These are phyloP conservation scores for Backusella westeae DNA, from an alignment of 192 early-diverging fungal species.

Conservation along the genomic window DNA sequence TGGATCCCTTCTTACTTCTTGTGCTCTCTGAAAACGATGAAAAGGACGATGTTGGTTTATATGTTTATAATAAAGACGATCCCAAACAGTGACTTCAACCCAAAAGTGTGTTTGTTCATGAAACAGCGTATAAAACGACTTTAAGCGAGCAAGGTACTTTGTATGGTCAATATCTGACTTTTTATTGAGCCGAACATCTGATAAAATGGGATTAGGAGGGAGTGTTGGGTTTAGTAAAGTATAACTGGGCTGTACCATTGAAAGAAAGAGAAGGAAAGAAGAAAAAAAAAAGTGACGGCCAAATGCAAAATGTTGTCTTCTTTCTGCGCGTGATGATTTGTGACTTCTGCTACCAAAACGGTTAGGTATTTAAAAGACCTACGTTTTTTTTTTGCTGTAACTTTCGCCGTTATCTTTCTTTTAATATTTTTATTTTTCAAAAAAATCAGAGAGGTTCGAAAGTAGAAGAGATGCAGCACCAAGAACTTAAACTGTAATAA, in stretches of 20 bases:
- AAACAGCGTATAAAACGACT: neutral
- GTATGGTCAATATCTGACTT: slow-evolving; percentile 4
- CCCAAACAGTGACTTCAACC: slow-evolving; percentile 25
- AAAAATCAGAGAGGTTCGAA: neutral
- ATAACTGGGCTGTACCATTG: slow-evolving; percentile 5
- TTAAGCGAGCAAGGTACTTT: neutral
- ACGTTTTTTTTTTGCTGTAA: neutral
- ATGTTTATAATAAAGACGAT: slow-evolving; percentile 28
- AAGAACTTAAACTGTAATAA: slow-evolving; percentile 1
- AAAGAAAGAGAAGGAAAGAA: neutral
- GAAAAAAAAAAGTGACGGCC: neutral
- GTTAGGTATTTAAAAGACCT: neutral
- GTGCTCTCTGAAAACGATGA: slow-evolving; percentile 19
- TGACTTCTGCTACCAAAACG: neutral
- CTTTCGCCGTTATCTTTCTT: neutral
- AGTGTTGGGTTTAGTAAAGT: neutral
- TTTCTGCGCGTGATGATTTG: neutral
- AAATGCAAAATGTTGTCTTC: too few relatives aligned
- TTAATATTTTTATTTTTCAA: neutral
- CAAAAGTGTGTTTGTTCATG: slow-evolving; percentile 14
- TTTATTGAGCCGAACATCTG: slow-evolving; percentile 18
- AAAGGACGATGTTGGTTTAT: slow-evolving; percentile 34
- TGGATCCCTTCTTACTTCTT: slow-evolving; percentile 10
- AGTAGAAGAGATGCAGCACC: neutral
- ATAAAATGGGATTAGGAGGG: neutral